Evolutionary conservation across 768 basidiomycete genomes (phyloP).

Genomic region (Amylocystis lapponica): DNA sequence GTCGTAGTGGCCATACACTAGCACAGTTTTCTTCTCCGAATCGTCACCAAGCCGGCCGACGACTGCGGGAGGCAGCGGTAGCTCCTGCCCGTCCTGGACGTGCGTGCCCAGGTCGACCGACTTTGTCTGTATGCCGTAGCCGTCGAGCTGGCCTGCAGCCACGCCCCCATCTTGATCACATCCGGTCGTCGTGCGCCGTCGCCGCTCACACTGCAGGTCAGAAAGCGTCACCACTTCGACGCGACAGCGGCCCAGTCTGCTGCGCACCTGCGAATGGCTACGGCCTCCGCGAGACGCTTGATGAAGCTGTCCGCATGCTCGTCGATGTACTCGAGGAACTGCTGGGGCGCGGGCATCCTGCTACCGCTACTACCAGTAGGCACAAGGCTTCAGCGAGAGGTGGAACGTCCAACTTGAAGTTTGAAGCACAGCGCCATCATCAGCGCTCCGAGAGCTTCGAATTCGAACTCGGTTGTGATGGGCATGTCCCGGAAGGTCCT

Average conservation of each 20-base stretch:
- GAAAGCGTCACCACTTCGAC: not conserved
- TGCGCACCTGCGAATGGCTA: conserved; percentile 66
- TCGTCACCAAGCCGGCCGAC: conserved; percentile 75
- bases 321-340: conserved; percentile 48
- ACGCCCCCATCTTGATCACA: conserved; percentile 78
- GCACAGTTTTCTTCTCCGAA: conserved; percentile 80
- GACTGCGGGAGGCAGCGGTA: conserved; percentile 72
- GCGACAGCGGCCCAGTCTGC: not conserved
- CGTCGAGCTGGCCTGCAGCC: conserved; percentile 63
- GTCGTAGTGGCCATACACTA: conserved; percentile 88
- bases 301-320: conserved; percentile 66
- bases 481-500: no score
- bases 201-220: conserved; percentile 44
- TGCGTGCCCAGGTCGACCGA: conserved; percentile 72
- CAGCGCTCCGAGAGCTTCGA: no score
- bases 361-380: no score
- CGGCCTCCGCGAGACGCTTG: conserved; percentile 67
- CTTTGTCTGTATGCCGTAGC: conserved; percentile 67
- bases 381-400: no score
- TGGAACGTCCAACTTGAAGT: no score
- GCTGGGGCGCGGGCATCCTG: conserved; percentile 24
- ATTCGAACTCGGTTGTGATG: no score
- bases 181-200: conserved; percentile 63
- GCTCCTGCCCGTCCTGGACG: conserved; percentile 52
- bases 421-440: no score